Conservation (phyloP, 202 grass and related monocot genomes). For the Cymbopogon flexuosus region DNA sequence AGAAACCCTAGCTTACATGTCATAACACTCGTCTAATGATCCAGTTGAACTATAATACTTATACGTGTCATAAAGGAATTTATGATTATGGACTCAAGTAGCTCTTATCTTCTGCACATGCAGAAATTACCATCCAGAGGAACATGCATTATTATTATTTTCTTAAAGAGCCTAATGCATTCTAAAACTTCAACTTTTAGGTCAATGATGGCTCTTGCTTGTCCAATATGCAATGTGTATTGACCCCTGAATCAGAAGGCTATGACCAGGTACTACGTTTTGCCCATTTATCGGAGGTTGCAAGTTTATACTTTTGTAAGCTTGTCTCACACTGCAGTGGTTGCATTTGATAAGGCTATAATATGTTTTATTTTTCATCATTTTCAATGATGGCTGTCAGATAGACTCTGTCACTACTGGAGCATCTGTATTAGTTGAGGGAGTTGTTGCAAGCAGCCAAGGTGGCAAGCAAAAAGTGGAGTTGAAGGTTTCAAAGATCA, state of each 20-base stretch:
- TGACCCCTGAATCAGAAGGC: conserved; percentile 79
- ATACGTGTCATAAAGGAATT: background rate
- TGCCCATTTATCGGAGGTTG: background rate
- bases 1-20: background rate
- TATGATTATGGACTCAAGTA: background rate
- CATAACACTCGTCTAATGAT: background rate
- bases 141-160: background rate
- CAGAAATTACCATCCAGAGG: background rate
- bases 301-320: conserved; percentile 22
- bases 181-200: conserved; percentile 43
- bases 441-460: conserved; percentile 79
- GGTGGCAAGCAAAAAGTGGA: conserved; percentile 94
- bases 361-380: conserved; percentile 22
- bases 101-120: background rate
- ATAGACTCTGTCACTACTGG: conserved; percentile 85
- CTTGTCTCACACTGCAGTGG: conserved; percentile 8
- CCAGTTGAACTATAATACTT: background rate
- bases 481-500: conserved; percentile 76
- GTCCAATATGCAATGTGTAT: conserved; percentile 98
- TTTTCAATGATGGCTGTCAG: conserved; percentile 50
- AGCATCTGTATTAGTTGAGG: conserved; percentile 79
- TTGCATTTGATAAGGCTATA: conserved; percentile 16
- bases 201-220: conserved; percentile 97
- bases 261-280: conserved; percentile 68
- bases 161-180: conserved; percentile 7